Evolutionary conservation across 2,329 filamentous ascomycete genomes (phyloP), one percentile per base, ranked within the genome.

Genomic region (Trichocomaceae sp.): DNA sequence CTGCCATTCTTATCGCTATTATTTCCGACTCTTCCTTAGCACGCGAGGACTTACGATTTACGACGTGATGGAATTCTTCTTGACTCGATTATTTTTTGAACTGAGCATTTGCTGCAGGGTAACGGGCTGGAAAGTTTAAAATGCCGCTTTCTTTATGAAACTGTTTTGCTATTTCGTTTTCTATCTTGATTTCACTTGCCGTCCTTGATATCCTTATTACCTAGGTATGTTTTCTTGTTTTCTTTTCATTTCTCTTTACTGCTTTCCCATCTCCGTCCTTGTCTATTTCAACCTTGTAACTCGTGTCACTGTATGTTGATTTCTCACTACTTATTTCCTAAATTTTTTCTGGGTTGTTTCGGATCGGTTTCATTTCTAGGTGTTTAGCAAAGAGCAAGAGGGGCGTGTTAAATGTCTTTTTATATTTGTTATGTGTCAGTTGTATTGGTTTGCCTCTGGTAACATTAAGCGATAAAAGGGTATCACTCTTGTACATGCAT

Each of bases 401-500:
- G 39, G 17, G 17, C 17, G 7, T 20, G 39, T 20, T 3, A 12
- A 17, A n/a, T 22, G 39, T 42, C 39, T 42, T 20, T 42, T 20
- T 42, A 22, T 8, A 20, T 42, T 22, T 42, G 1, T 42, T 17
- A 42, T 42, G n/a, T 19, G 9, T 42, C 39, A 3, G n/a, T 22
- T 42, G 8, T 7, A 42, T 42, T 22, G 2, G 19, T 42, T 10
- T 42, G 6, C 39, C 3, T 22, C 1, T 17, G 39, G 39, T 42
- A 42, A 20, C 39, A 42, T 22, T 53, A 33, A 13, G 47, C 23
- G n/a, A 22, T 47, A 47, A 45, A 52, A 33, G 57, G 47, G 58
- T 62, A 64, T 63, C 58, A 56, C 52, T 63, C 60, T 56, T 59
- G 60, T 63, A 62, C 52, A 54, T 20, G 47, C n/a, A 37, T 56